These are phyloP conservation scores for Fusarium pilosicola DNA, from an alignment of 2,329 filamentous ascomycete genomes.

Conservation along the genomic window DNA sequence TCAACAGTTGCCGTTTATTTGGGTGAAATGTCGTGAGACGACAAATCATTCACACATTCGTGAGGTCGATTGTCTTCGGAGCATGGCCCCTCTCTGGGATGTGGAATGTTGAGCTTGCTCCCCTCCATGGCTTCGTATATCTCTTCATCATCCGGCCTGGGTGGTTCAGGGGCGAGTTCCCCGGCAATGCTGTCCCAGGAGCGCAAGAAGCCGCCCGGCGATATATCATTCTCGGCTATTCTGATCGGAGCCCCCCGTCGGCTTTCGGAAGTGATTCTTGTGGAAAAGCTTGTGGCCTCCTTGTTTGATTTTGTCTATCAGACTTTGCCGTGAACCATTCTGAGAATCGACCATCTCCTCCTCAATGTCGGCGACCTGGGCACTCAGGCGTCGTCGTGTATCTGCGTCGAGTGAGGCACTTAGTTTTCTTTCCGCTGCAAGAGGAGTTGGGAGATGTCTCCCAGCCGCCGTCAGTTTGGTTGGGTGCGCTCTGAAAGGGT, in stretches of 20 bases:
- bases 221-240: background rate
- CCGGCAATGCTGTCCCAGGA: slow-evolving; percentile 39
- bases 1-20: background rate
- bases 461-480: background rate
- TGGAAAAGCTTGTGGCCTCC: slow-evolving; percentile 41
- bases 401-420: slow-evolving; percentile 41
- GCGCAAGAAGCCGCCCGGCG: background rate
- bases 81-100: slow-evolving; percentile 38
- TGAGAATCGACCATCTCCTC: slow-evolving; percentile 11
- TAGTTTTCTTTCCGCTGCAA: slow-evolving; percentile 28
- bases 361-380: slow-evolving; percentile 17
- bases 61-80: slow-evolving; percentile 50
- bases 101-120: slow-evolving; percentile 17
- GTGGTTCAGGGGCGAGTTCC: slow-evolving; percentile 28
- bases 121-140: slow-evolving; percentile 43
- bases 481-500: slow-evolving; percentile 34
- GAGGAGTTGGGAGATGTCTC: background rate
- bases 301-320: slow-evolving; percentile 46
- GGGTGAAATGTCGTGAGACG: slow-evolving; percentile 17
- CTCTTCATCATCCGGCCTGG: slow-evolving; percentile 25
- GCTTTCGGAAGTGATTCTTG: slow-evolving; percentile 32
- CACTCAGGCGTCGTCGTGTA: slow-evolving; percentile 43
- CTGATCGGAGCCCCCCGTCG: slow-evolving; percentile 5
- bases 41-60: slow-evolving; percentile 43
- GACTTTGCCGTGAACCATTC: slow-evolving; percentile 34